Base-by-base conservation (phyloP, 768 basidiomycete species). In the Russula virescens region DNA sequence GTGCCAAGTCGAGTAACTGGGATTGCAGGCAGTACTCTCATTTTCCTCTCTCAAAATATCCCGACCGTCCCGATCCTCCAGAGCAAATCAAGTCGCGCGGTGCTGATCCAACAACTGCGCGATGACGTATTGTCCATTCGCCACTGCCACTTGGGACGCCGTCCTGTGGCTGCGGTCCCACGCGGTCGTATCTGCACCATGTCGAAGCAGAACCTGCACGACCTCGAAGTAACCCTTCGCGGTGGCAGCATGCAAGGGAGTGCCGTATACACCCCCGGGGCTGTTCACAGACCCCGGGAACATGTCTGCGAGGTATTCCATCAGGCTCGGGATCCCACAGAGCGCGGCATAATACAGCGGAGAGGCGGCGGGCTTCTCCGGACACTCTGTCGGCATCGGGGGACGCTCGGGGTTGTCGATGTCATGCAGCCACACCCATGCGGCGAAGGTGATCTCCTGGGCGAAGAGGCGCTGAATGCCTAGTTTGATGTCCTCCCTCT, bases 361-460 rank as follows among this genome's bases (percentile, higher is more conserved):
- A 5, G 53, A 50, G 8, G 50, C 51, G 1, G 23, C 45, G 0
- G 56, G 56, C 11, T 42, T 55, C 25, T 55, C 48, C 10, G 62
- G 58, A 8, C 9, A 9, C 23, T 55, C 52, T 18, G 62, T 59
- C 2, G 47, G 38, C 58, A 55, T 59, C n/a, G 47, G 19, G 6
- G 28, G 58, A 23, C 62, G 47, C 14, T 25, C 31, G 13, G 62
- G 62, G 25, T 59, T 55, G 28, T 64, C 58, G 31, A 60, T 55
- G 52, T 64, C 62, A 23, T 59, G 14, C 8, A 64, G 23, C 58
- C 58, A 64, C 11, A 59, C 43, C 62, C 62, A 64, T 28, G 58
- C 47, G 1, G 40, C 35, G n/a, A 64, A 64, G 1, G 50, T 59
- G 4, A 8, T 4, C 13, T 59, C 58, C 18, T 53, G 62, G 3